A percentile compares a stretch with the other conserved stretches of the same genome.
Conservation (phyloP, 2,329 filamentous ascomycete species). For the Phoma sp. region DNA sequence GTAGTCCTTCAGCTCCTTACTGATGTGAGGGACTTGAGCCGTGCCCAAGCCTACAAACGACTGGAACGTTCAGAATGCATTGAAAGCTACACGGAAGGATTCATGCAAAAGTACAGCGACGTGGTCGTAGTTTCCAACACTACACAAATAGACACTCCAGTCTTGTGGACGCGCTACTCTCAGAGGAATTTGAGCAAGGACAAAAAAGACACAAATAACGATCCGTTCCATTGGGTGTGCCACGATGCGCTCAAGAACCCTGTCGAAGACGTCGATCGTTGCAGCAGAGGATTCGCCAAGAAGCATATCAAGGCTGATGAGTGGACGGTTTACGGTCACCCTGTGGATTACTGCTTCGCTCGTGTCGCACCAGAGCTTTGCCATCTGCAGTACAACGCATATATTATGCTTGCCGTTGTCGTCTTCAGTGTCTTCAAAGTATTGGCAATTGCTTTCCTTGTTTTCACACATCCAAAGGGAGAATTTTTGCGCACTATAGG, state of each 20-base stretch:
- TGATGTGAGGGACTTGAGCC: slow-evolving; percentile 12
- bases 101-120: slow-evolving; percentile 18
- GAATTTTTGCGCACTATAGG: slow-evolving; percentile 28
- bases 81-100: slow-evolving; percentile 15
- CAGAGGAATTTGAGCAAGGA: slow-evolving; percentile 13
- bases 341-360: slow-evolving; percentile 22
- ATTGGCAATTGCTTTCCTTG: slow-evolving; percentile 17
- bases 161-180: slow-evolving; percentile 22
- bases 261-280: not conserved
- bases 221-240: slow-evolving; percentile 25
- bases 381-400: slow-evolving; percentile 25
- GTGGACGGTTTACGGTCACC: slow-evolving; percentile 25
- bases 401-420: slow-evolving; percentile 23
- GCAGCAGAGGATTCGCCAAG: not conserved
- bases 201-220: slow-evolving; percentile 16
- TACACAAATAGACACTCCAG: slow-evolving; percentile 4
- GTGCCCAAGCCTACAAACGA: not conserved
- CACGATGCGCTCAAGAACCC: slow-evolving; percentile 9
- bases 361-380: slow-evolving; percentile 19
- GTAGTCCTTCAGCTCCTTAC: slow-evolving; percentile 12
- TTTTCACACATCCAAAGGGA: slow-evolving; percentile 14
- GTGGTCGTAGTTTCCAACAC: slow-evolving; percentile 16
- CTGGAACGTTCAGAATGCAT: slow-evolving; percentile 14
- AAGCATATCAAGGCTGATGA: slow-evolving; percentile 1
- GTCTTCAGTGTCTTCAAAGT: slow-evolving; percentile 25